Conservation (phyloP, 352 stramenopile species). For the Paralagenidium karlingii region DNA sequence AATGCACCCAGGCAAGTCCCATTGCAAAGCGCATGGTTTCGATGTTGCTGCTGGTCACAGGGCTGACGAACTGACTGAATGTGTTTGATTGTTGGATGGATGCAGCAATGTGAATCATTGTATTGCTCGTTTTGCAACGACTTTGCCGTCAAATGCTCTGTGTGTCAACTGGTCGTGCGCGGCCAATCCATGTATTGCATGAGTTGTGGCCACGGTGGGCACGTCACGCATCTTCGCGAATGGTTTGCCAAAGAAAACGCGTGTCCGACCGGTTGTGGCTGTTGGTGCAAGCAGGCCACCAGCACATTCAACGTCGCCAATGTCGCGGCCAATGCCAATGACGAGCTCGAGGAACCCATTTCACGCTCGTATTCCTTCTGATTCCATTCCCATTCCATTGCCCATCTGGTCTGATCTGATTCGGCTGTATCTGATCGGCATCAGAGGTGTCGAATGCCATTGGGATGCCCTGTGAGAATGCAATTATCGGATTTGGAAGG, state of each 20-base stretch:
- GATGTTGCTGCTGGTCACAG: neutral
- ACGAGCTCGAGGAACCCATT: too few relatives aligned
- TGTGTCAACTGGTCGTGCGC: conserved; percentile 73
- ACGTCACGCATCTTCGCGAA: conserved; percentile 48
- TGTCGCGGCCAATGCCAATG: too few relatives aligned
- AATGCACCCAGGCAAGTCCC: conserved; percentile 36
- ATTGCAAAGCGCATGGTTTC: neutral
- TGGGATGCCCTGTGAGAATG: too few relatives aligned
- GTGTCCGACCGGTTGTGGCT: conserved; percentile 73
- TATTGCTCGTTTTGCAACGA: conserved; percentile 55
- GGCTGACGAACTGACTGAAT: neutral
- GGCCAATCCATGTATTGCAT: conserved; percentile 82
- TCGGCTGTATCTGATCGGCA: too few relatives aligned
- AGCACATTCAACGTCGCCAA: too few relatives aligned
- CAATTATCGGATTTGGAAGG: too few relatives aligned
- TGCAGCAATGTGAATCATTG: conserved; percentile 31
- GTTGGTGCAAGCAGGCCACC: conserved; percentile 74
- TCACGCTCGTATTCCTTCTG: too few relatives aligned
- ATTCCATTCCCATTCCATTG: too few relatives aligned
- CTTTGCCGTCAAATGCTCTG: conserved; percentile 65
- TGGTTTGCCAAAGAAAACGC: conserved; percentile 67
- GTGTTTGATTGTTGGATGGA: neutral
- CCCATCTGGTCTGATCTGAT: too few relatives aligned
- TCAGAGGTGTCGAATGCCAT: too few relatives aligned
- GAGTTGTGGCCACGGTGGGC: conserved; percentile 70